A percentile compares a stretch with the other conserved stretches of the same genome.
Evolutionary conservation across 2,329 filamentous ascomycete genomes (phyloP).

Genomic region (Colletotrichum sp.): DNA sequence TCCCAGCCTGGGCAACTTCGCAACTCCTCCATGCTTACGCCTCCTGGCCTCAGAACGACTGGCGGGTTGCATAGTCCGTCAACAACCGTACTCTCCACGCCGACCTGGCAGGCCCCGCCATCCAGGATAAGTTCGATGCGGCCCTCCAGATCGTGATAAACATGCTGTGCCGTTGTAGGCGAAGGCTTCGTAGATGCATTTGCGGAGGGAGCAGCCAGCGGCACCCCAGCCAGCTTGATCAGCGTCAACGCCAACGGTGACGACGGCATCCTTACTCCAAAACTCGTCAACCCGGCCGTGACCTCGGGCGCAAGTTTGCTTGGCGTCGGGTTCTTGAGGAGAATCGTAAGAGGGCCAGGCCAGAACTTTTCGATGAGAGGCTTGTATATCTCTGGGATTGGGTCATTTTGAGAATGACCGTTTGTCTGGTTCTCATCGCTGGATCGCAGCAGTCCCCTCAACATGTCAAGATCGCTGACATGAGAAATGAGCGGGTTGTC

Average conservation of each 20-base stretch:
- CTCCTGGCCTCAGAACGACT: conserved; percentile 83
- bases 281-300: conserved; percentile 82
- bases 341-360: conserved; percentile 92
- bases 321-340: conserved; percentile 76
- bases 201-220: conserved; percentile 89
- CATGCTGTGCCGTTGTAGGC: conserved; percentile 89
- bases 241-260: conserved; percentile 85
- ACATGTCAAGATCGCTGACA: conserved; percentile 79
- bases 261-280: conserved; percentile 89
- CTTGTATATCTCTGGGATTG: conserved; percentile 77
- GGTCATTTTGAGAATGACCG: conserved; percentile 32
- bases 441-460: conserved; percentile 64
- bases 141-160: conserved; percentile 82
- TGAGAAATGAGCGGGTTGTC: conserved; percentile 98
- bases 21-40: conserved; percentile 82
- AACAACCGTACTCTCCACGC: conserved; percentile 96
- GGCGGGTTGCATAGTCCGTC: conserved; percentile 86
- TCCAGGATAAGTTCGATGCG: conserved; percentile 88
- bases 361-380: conserved; percentile 84
- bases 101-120: conserved; percentile 84
- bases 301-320: conserved; percentile 87
- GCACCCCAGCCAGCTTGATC: conserved; percentile 78
- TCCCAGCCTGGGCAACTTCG: conserved; percentile 81
- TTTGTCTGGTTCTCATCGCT: conserved; percentile 1
- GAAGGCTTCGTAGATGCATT: conserved; percentile 95